These are phyloP conservation scores for Hippophae gyantsensis DNA, from an alignment of 306 rosid genomes.

Conservation along the genomic window DNA sequence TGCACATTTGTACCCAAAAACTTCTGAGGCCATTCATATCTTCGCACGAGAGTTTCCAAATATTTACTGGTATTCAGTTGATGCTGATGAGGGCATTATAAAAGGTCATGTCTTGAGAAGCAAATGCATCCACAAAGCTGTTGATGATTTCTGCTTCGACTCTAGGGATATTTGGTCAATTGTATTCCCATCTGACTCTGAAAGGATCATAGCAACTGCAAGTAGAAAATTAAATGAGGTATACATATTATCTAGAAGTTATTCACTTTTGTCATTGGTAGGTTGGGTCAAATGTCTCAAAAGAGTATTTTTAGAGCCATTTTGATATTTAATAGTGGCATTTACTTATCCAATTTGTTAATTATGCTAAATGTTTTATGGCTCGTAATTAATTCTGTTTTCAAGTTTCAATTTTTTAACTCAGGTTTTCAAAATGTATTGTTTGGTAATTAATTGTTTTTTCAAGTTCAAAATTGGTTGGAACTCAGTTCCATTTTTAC, in stretches of 20 bases:
- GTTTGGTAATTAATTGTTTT: too few relatives aligned
- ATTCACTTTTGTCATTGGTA: too few relatives aligned
- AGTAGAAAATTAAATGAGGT: constrained; percentile 80
- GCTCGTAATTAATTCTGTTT: too few relatives aligned
- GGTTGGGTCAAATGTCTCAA: too few relatives aligned
- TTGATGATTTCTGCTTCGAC: constrained; percentile 66
- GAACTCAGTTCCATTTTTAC: too few relatives aligned
- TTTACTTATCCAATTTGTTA: too few relatives aligned
- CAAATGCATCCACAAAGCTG: constrained; percentile 38
- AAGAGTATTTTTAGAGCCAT: too few relatives aligned
- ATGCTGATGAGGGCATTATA: constrained; percentile 56
- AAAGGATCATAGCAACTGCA: constrained; percentile 66
- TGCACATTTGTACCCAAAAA: constrained; percentile 77
- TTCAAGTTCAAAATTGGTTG: too few relatives aligned
- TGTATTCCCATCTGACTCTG: constrained; percentile 88
- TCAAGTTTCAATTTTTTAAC: too few relatives aligned
- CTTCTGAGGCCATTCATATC: constrained; percentile 63
- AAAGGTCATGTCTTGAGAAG: constrained; percentile 81
- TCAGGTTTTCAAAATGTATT: too few relatives aligned
- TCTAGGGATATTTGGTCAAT: constrained; percentile 79
- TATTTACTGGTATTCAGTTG: constrained; percentile 91
- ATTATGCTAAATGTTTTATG: too few relatives aligned
- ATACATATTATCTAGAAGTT: constrained; percentile 1
- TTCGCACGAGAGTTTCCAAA: constrained; percentile 64
- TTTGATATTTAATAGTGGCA: too few relatives aligned